Evolutionary conservation across 2,329 filamentous ascomycete species (phyloP), one percentile per base, ranked within the genome.

Genomic region (Neurospora sp.): DNA sequence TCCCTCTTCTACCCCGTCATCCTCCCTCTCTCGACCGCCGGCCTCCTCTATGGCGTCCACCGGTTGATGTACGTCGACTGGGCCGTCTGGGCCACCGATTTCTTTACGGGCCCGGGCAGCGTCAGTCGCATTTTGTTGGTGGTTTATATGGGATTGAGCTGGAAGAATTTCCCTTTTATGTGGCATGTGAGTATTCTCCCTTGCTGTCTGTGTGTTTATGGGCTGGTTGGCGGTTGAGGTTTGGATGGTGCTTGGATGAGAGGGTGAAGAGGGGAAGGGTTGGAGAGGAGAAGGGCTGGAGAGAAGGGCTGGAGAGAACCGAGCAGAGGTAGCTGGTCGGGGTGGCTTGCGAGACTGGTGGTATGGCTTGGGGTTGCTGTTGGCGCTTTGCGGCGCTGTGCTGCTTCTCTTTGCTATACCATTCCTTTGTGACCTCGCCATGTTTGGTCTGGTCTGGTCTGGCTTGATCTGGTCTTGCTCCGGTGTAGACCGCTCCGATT

Each of bases 141-240:
- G 15, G 67, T 86, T 12, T 86, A 91, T 69, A 82, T 87, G 12
- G 66, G 90, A 8, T 74, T 87, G 62, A 95, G 94, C 78, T 83
- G 90, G 81, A 95, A 95, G 84, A 91, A 86, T 71, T 76, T 93
- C 71, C 92, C 92, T 0, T 84, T 92, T 57, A 86, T 87, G 10
- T 95, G 92, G 92, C 92, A 92, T 74, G 89, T 92, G 85, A 69
- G 88, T 80, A 28, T 28, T 28, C 28, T 0, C 28, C 28, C 4
- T 28, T 28, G 28, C 28, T 28, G 28, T 28, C 28, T 28, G 28
- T 28, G 28, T 28, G 28, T 28, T 28, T 28, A 3, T 28, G 28
- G 28, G 28, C 3, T 28, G 28, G 28, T 28, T 28, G 28, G 28
- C 28, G 28, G 28, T 28, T 28, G 28, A 28, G 28, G 28, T 28